phyloP scores from a whole-genome alignment of 2,329 filamentous ascomycete genomes.

The Claviceps arundinis region DNA sequence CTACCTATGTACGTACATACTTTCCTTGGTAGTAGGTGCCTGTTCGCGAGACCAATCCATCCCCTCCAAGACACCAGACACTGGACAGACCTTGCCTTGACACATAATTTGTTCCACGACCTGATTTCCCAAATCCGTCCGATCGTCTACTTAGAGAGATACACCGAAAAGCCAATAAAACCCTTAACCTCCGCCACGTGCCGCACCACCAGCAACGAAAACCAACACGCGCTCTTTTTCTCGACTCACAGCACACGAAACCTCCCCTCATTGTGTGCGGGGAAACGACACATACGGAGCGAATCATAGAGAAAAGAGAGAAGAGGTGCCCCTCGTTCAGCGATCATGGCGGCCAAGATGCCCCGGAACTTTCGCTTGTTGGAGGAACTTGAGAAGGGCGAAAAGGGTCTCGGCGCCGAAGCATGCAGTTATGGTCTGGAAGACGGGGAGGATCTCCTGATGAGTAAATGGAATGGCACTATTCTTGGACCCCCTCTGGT shows the following conservation, averaged over 20 bases:
- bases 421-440: conserved; percentile 94
- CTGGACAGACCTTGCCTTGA: background rate
- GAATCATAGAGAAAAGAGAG: background rate
- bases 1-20: too few species aligned
- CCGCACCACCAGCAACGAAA: background rate
- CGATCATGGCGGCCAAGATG: conserved; percentile 42
- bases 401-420: conserved; percentile 93
- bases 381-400: conserved; percentile 96
- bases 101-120: background rate
- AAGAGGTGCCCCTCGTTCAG: background rate
- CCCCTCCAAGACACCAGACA: background rate
- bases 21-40: background rate
- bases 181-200: background rate
- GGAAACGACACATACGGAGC: background rate
- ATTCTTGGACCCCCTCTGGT: conserved; percentile 95
- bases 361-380: conserved; percentile 93
- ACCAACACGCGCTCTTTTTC: background rate
- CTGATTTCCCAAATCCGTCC: background rate
- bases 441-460: conserved; percentile 84
- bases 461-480: conserved; percentile 98
- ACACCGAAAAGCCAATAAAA: background rate
- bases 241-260: background rate
- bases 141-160: background rate
- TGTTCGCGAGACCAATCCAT: background rate
- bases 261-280: background rate